Percentiles rank a stretch among this genome's conserved stretches.
Conservation (phyloP, 768 basidiomycete species). For the Serendipita vermifera region DNA sequence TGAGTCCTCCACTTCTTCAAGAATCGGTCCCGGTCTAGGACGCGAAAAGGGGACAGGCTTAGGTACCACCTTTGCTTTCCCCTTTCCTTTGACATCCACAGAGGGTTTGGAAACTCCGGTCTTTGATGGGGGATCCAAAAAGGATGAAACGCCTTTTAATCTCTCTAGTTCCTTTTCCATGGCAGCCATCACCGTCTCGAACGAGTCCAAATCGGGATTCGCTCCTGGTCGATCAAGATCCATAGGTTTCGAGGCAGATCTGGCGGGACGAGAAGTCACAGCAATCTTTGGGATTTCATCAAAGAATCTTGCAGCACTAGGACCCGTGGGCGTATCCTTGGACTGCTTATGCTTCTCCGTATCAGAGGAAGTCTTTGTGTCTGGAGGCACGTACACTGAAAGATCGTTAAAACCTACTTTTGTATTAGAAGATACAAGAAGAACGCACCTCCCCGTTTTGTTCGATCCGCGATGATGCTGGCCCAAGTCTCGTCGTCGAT, state of each 20-base stretch:
- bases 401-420: neutral
- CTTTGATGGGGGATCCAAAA: too few species aligned
- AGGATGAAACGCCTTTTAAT: neutral
- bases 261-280: neutral
- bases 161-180: conserved; percentile 76
- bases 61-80: conserved; percentile 29
- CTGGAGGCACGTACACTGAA: neutral
- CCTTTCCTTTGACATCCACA: conserved; percentile 38
- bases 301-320: conserved; percentile 8
- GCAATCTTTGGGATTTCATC: conserved; percentile 12
- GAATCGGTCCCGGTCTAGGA: conserved; percentile 16
- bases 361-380: neutral
- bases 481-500: conserved; percentile 82
- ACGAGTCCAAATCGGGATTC: conserved; percentile 73
- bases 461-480: conserved; percentile 69
- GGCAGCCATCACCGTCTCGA: conserved; percentile 91
- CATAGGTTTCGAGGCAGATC: neutral
- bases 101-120: too few species aligned
- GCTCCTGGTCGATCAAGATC: conserved; percentile 10
- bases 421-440: neutral
- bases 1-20: conserved; percentile 20
- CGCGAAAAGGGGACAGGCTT: conserved; percentile 2
- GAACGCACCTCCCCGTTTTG: conserved; percentile 64
- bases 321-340: neutral
- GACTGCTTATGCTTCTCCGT: neutral